Base-by-base conservation (phyloP, 2,329 filamentous ascomycete genomes). In the Lachnellula suecica region DNA sequence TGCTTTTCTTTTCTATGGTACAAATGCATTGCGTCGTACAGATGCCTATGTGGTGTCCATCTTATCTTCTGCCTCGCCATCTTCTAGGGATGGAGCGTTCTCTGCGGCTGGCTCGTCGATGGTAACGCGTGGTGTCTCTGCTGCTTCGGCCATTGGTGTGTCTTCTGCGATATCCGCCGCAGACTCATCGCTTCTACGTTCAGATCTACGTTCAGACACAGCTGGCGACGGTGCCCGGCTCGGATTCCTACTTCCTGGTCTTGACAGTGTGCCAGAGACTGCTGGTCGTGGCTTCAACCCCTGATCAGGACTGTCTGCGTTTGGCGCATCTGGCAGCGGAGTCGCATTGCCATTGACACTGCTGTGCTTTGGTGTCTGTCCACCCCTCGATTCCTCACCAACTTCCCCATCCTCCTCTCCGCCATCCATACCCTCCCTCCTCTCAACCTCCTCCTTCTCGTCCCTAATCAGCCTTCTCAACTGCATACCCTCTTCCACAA, bases 401-500 rank as follows among this genome's bases (percentile, higher is more conserved):
- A 85, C 77, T 60, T 86, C 77, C 4, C 73, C 77, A 56, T 79
- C 85, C 15, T 76, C 81, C 44, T 84, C 85, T 59, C 59, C 63
- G 24, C 59, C 65, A 50, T 84, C 84, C 83, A 91, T 91, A 25
- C 90, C 91, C 70, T 95, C 91, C 49, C 91, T 82, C 38, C 90
- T 79, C 71, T 96, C 91, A 0, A 94, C 89, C 71, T 96, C 91
- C 69, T 96, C 92, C 73, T 96, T 96, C 76, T 97, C 93, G 65
- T 96, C 92, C 55, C 91, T 85, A 65, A 97, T 96, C 68, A 95
- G 79, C 44, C 89, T 80, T 52, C 92, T 78, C 69, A 97, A 79
- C 58, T 89, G 79, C 81, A 89, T 88, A n/a, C 91, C 91, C 74
- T 97, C 93, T 54, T 92, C 89, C 67, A 96, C 89, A 64, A 97